phyloP scores from a whole-genome alignment of 2,329 filamentous ascomycete species.

The Plenodomus tracheiphilus region DNA sequence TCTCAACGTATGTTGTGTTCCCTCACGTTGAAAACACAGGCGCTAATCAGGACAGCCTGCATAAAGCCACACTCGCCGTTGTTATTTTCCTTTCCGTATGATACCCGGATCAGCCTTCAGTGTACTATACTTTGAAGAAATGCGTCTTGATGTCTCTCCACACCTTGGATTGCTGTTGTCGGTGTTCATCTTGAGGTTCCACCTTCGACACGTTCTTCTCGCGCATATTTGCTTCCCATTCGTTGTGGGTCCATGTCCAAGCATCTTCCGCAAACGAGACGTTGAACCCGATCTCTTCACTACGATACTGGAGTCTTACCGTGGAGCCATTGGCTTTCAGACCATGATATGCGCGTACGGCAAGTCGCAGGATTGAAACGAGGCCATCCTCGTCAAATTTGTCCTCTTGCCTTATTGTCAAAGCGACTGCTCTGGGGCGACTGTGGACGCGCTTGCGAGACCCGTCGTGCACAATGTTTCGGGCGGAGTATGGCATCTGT shows the following conservation, averaged over 20 bases:
- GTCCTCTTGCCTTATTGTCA: conserved; percentile 6
- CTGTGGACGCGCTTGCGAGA: background rate
- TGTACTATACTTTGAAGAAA: background rate
- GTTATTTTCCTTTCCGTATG: background rate
- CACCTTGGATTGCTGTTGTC: background rate
- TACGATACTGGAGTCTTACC: conserved; percentile 6
- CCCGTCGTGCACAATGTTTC: conserved; percentile 3
- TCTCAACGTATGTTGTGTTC: background rate
- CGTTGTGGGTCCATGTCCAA: conserved; percentile 5
- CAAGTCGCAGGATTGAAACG: conserved; percentile 1
- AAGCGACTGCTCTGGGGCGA: conserved; percentile 1
- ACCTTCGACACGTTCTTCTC: conserved; percentile 1
- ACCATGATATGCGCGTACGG: conserved; percentile 3
- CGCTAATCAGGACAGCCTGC: background rate
- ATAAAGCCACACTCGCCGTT: background rate
- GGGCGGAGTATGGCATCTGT: conserved; percentile 1
- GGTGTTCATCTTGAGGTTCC: background rate
- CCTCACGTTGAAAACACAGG: background rate
- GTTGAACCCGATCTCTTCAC: conserved; percentile 3
- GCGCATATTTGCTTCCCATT: conserved; percentile 4
- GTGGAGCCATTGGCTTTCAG: conserved; percentile 6
- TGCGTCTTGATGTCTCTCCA: background rate
- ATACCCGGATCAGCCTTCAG: background rate
- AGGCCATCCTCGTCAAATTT: background rate
- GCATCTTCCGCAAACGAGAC: conserved; percentile 5